These are phyloP conservation scores for Linnemannia zychae DNA, from an alignment of 192 early-diverging fungal genomes.

Conservation along the genomic window DNA sequence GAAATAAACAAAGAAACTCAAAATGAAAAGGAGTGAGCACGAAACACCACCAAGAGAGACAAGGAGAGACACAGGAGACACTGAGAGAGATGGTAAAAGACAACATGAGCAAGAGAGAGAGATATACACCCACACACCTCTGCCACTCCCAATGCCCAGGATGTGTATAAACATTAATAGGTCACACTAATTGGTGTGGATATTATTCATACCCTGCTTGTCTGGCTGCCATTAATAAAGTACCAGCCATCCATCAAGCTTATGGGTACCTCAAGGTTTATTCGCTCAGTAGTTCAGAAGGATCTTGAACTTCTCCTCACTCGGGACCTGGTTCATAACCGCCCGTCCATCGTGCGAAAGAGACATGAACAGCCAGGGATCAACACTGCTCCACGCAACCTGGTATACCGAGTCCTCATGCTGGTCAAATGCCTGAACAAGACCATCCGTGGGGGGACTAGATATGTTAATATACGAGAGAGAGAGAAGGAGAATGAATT, in stretches of 20 bases:
- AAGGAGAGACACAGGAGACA: not conserved
- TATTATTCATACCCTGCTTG: too few species aligned
- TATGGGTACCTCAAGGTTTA: too few species aligned
- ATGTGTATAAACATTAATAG: too few species aligned
- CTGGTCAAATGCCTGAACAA: slow-evolving; percentile 91
- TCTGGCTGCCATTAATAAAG: too few species aligned
- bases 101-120: not conserved
- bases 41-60: not conserved
- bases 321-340: slow-evolving; percentile 93
- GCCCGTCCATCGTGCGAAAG: slow-evolving; percentile 94
- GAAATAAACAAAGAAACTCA: not conserved
- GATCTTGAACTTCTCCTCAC: slow-evolving; percentile 89
- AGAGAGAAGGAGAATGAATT: not conserved
- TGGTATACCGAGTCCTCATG: slow-evolving; percentile 96
- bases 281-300: slow-evolving; percentile 52
- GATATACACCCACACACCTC: too few species aligned
- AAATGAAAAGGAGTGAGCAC: not conserved
- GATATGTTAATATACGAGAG: not conserved
- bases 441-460: slow-evolving; percentile 77
- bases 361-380: slow-evolving; percentile 96
- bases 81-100: not conserved
- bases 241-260: too few species aligned
- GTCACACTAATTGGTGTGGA: too few species aligned
- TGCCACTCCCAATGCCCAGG: too few species aligned
- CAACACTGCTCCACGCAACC: slow-evolving; percentile 89